Evolutionary conservation across 352 stramenopile genomes (phyloP).

Genomic region (Globisporangium carolinianum): DNA sequence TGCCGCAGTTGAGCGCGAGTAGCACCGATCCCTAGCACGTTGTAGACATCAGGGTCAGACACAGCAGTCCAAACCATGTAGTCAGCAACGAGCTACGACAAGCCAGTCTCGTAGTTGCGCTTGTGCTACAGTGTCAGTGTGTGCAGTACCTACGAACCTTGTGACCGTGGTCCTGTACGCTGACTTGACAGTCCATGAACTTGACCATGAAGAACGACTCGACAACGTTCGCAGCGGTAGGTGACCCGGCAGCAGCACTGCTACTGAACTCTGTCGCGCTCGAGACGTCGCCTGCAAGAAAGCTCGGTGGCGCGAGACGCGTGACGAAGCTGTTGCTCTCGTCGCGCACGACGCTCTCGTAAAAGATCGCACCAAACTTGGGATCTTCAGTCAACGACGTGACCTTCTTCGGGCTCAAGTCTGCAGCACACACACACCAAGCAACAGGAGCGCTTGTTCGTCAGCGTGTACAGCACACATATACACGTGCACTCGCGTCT

Average conservation of each 20-base stretch:
- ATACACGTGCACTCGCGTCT: neutral
- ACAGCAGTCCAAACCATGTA: neutral
- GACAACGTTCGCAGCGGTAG: constrained; percentile 15
- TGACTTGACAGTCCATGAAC: constrained; percentile 77
- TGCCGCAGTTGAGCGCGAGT: constrained; percentile 52
- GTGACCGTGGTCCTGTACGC: constrained; percentile 51
- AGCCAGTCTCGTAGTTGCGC: too few species aligned
- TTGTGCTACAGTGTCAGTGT: too few species aligned
- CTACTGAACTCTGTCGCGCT: neutral
- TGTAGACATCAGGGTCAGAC: neutral
- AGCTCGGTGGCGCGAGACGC: constrained; percentile 1
- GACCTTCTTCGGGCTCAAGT: constrained; percentile 46
- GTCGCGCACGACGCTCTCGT: constrained; percentile 21
- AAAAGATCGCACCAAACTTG: constrained; percentile 61
- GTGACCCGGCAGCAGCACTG: neutral
- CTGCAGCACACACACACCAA: neutral
- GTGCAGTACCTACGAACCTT: constrained; percentile 25
- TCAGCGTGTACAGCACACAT: neutral
- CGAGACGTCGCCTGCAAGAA: neutral
- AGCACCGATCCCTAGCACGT: constrained; percentile 42
- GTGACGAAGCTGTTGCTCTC: constrained; percentile 13
- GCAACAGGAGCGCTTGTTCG: too few species aligned
- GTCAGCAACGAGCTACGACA: too few species aligned
- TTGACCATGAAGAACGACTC: constrained; percentile 62
- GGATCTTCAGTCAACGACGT: constrained; percentile 66